Evolutionary conservation across 768 basidiomycete species (phyloP).

Genomic region (Trametes cinnabarina): DNA sequence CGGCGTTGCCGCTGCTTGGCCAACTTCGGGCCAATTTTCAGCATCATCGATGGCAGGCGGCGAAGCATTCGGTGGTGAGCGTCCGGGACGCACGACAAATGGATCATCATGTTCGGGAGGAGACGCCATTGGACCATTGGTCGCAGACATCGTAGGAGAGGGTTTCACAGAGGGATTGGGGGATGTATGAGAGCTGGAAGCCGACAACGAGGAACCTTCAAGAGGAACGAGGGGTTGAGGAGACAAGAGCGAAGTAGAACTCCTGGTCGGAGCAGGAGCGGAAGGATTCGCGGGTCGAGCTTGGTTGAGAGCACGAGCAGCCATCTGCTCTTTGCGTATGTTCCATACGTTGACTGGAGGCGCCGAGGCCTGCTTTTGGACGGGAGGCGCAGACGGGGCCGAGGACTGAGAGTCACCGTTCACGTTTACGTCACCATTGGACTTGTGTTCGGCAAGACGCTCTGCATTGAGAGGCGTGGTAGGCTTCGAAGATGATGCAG

Average conservation of each 20-base stretch:
- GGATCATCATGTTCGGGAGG: constrained; percentile 37
- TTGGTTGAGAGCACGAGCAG: constrained; percentile 22
- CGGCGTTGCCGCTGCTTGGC: constrained; percentile 30
- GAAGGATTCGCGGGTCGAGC: neutral
- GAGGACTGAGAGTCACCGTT: constrained; percentile 11
- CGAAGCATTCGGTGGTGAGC: constrained; percentile 28
- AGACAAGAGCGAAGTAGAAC: neutral
- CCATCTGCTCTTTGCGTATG: constrained; percentile 42
- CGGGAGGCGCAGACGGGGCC: constrained; percentile 16
- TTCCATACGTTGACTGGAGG: constrained; percentile 43
- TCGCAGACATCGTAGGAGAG: neutral
- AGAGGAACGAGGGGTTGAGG: neutral
- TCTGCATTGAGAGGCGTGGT: neutral
- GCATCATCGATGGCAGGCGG: constrained; percentile 34
- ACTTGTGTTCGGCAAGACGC: neutral
- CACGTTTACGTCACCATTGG: constrained; percentile 23
- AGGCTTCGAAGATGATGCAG: constrained; percentile 16
- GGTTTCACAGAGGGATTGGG: neutral
- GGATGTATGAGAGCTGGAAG: neutral
- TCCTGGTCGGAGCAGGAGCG: neutral
- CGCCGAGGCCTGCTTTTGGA: constrained; percentile 22
- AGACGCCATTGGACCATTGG: constrained; percentile 5
- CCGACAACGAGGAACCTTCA: neutral
- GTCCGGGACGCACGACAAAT: constrained; percentile 43
- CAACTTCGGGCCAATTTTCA: constrained; percentile 47